phyloP scores from a whole-genome alignment of 768 basidiomycete genomes.

The Panaeolus cyanescens region DNA sequence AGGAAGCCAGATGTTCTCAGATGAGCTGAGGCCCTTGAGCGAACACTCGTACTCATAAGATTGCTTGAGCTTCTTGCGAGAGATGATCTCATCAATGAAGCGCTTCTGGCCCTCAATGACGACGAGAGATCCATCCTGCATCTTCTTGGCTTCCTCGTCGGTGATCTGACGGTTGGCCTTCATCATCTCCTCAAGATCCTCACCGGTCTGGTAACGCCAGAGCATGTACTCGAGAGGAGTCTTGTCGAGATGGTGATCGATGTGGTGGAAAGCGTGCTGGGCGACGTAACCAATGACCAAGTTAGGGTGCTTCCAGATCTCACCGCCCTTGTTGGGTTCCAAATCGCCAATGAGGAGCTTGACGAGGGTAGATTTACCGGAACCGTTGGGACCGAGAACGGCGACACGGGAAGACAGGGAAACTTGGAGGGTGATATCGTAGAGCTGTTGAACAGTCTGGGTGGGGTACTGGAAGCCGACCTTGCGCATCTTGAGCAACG shows the following conservation, averaged over 20 bases:
- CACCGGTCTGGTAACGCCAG: constrained; percentile 99
- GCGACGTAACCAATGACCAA: constrained; percentile 99
- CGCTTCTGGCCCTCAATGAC: constrained; percentile 95
- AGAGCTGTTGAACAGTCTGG: constrained; percentile 83
- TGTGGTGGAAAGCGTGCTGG: constrained; percentile 99
- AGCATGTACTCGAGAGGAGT: constrained; percentile 99
- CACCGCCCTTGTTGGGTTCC: constrained; percentile 95
- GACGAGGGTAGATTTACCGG: constrained; percentile 97
- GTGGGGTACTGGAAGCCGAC: constrained; percentile 97
- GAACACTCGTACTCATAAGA: constrained; percentile 98
- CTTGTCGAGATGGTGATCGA: constrained; percentile 97
- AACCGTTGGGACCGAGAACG: constrained; percentile 97
- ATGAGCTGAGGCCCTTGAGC: constrained; percentile 92
- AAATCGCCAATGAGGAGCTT: constrained; percentile 96
- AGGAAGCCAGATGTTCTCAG: constrained; percentile 97
- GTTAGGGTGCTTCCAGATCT: constrained; percentile 99
- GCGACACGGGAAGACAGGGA: constrained; percentile 98
- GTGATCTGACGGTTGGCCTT: constrained; percentile 89
- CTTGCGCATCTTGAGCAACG: constrained; percentile 94
- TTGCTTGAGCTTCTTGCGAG: constrained; percentile 98
- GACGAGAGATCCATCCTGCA: constrained; percentile 91
- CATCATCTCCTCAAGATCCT: constrained; percentile 95
- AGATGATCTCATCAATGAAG: constrained; percentile 86
- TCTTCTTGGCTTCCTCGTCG: constrained; percentile 89
- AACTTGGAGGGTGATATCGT: constrained; percentile 95